phyloP scores from a whole-genome alignment of 495 filamentous ascomycete genomes.

The Penicillium ucsense region DNA sequence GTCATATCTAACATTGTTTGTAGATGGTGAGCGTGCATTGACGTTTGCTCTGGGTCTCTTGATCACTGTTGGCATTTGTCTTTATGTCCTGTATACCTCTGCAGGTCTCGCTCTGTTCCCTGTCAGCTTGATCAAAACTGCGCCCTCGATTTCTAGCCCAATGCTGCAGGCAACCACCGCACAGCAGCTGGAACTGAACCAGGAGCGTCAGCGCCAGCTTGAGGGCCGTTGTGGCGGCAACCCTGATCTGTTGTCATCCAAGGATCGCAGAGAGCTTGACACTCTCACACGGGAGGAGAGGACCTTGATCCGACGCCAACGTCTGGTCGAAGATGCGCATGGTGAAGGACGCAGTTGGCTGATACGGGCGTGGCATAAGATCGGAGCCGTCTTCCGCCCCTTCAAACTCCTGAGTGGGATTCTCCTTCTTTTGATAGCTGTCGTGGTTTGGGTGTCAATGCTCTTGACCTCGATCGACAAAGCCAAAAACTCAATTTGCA shows the following conservation, averaged over 20 bases:
- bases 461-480: constrained; percentile 94
- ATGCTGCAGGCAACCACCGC: constrained; percentile 64
- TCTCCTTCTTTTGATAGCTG: constrained; percentile 56
- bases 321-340: constrained; percentile 69
- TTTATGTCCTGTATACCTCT: constrained; percentile 84
- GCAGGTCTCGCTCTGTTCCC: constrained; percentile 83
- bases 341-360: constrained; percentile 63
- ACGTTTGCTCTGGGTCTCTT: constrained; percentile 81
- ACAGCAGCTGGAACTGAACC: constrained; percentile 71
- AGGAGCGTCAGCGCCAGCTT: constrained; percentile 82
- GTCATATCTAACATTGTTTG: constrained; percentile 1
- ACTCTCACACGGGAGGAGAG: constrained; percentile 79
- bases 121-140: constrained; percentile 80
- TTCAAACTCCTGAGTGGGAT: constrained; percentile 81
- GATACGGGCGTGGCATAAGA: constrained; percentile 63
- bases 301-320: constrained; percentile 81
- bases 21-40: constrained; percentile 82
- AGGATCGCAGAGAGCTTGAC: constrained; percentile 84
- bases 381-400: constrained; percentile 68
- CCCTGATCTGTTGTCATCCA: constrained; percentile 60
- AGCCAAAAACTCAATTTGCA: constrained; percentile 87
- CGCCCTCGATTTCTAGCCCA: constrained; percentile 70
- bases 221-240: constrained; percentile 78
- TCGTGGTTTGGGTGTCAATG: constrained; percentile 83
- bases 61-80: constrained; percentile 70